These are phyloP conservation scores for Pochonia chlamydosporia DNA, from an alignment of 2,329 filamentous ascomycete genomes.

Conservation along the genomic window DNA sequence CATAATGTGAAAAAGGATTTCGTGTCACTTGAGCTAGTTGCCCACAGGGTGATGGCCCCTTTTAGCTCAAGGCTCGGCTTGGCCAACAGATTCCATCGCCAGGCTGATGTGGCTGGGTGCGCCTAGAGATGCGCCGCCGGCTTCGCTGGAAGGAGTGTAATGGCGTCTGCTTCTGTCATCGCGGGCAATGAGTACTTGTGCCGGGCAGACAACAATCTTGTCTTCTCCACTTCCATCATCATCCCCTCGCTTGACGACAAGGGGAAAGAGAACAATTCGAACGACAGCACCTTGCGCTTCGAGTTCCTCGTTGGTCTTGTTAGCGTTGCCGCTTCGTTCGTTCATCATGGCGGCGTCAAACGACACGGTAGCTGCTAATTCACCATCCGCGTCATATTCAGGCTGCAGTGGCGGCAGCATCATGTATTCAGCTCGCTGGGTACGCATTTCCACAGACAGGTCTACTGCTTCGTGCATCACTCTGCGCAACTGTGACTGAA, in stretches of 20 bases:
- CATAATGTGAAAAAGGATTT: conserved; percentile 10
- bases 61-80: conserved; percentile 26
- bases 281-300: conserved; percentile 73
- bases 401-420: conserved; percentile 95
- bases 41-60: too few species aligned
- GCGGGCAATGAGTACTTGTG: conserved; percentile 78
- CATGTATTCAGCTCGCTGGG: conserved; percentile 93
- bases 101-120: conserved; percentile 33
- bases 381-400: conserved; percentile 89
- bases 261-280: conserved; percentile 87
- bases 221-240: conserved; percentile 83
- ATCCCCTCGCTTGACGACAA: conserved; percentile 93
- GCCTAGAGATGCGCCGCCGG: conserved; percentile 38
- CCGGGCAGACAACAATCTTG: conserved; percentile 91
- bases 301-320: conserved; percentile 66
- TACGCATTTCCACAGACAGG: conserved; percentile 94
- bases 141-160: conserved; percentile 45
- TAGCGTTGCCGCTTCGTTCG: conserved; percentile 66
- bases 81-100: conserved; percentile 26
- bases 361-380: conserved; percentile 76
- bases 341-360: conserved; percentile 97
- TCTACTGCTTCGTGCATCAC: conserved; percentile 86
- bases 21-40: conserved; percentile 2
- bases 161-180: conserved; percentile 34
- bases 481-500: conserved; percentile 77